Base-by-base conservation (phyloP, 192 early-diverging fungal species). In the Coemansia sp. region DNA sequence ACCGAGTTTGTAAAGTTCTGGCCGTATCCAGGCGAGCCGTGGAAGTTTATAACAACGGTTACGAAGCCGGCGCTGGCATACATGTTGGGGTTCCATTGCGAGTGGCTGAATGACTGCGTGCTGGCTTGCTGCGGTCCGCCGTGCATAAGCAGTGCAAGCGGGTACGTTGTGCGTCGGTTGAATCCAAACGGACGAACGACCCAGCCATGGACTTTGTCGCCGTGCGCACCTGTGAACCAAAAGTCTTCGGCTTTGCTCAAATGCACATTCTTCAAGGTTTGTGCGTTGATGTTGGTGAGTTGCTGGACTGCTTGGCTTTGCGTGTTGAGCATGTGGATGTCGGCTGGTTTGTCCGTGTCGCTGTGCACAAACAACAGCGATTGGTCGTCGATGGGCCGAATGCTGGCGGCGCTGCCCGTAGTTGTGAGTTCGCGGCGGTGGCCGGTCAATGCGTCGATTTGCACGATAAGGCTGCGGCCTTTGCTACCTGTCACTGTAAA, bases 91-190 rank as follows among this genome's bases (percentile, higher is more conserved):
- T 93, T 92, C 89, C 89, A 91, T 24, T 86, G 79, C n/a, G 82
- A 23, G 54, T 60, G 80, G n/a, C 81, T 84, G 70, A 67, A 74
- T 48, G 75, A 75, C 25, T 92, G 86, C 42, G 66, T 72, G 77
- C 83, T 90, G 9, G 81, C 76, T 51, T 86, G 83, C 70, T 94
- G 89, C n/a, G 92, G 92, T 6, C 92, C 92, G 21, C 92, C 92
- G 60, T 94, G 92, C 57, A 94, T 84, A 60, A 92, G 67, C 36
- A 89, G 86, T 0, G 89, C 90, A 3, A 92, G 62, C 34, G 92
- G 90, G 56, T 91, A 91, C 55, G 31, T 79, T 83, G 42, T 78
- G 79, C 1, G 10, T 42, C 3, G 36, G 26, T 87, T 77, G 60
- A 89, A 90, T 12, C 63, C 46, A 7, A 70, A 71, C 25, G 90